Conservation (phyloP, 495 filamentous ascomycete genomes). For the Friedmanniomyces endolithicus region DNA sequence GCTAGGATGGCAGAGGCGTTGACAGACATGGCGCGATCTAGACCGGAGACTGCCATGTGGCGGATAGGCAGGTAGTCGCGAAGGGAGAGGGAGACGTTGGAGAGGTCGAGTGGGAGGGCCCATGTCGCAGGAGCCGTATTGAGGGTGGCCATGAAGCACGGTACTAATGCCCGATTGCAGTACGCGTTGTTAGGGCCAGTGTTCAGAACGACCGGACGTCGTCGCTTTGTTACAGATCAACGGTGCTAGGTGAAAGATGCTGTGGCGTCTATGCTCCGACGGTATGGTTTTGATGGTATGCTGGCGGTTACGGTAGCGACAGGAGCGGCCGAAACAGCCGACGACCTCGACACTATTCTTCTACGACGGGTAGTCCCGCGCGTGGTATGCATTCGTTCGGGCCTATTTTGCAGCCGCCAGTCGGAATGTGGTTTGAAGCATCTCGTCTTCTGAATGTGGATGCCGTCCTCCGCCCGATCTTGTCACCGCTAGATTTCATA, state of each 20-base stretch:
- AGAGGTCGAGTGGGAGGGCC: neutral
- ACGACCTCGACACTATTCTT: neutral
- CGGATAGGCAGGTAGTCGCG: neutral
- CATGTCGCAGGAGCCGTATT: too few relatives aligned
- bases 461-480: too few relatives aligned
- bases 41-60: neutral
- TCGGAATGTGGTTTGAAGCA: too few relatives aligned
- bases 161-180: too few relatives aligned
- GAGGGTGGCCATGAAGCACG: neutral
- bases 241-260: neutral
- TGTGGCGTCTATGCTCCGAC: neutral
- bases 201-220: too few relatives aligned
- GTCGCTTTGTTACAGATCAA: too few relatives aligned
- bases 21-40: neutral
- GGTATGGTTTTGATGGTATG: neutral
- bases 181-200: too few relatives aligned
- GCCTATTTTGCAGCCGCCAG: too few relatives aligned
- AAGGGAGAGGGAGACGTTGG: neutral
- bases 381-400: slow-evolving; percentile 1
- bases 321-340: neutral
- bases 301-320: neutral
- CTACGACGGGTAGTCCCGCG: neutral
- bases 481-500: neutral
- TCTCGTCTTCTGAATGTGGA: too few relatives aligned
- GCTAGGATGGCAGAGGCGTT: slow-evolving; percentile 13